Conservation (phyloP, 805 yeast species). For the Millerozyma miso region DNA sequence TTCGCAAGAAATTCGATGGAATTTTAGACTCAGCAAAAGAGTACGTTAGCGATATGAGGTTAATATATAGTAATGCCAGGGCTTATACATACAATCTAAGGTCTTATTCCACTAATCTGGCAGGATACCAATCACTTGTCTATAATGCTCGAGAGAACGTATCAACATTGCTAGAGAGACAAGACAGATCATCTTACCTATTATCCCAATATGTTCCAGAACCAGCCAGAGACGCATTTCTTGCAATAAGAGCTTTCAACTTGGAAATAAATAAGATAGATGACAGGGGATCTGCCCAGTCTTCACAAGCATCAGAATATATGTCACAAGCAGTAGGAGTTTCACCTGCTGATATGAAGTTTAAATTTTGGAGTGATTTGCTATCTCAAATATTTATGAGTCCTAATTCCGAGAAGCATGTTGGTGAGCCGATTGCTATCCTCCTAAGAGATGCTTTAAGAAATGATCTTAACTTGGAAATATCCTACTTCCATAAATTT, state of each 20-base stretch:
- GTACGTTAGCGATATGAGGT: neutral
- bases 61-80: neutral
- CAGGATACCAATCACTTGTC: slow-evolving; percentile 8
- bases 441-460: slow-evolving; percentile 51
- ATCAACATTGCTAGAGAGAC: slow-evolving; percentile 37
- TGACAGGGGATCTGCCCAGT: slow-evolving; percentile 24
- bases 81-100: neutral
- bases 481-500: slow-evolving; percentile 53
- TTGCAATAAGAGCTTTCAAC: slow-evolving; percentile 64
- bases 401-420: slow-evolving; percentile 28
- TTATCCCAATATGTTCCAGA: slow-evolving; percentile 67
- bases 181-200: slow-evolving; percentile 61
- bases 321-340: slow-evolving; percentile 29
- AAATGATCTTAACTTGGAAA: slow-evolving; percentile 47
- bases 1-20: neutral
- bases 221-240: slow-evolving; percentile 55
- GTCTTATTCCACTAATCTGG: neutral
- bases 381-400: slow-evolving; percentile 43
- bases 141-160: slow-evolving; percentile 40
- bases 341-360: slow-evolving; percentile 48
- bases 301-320: slow-evolving; percentile 29
- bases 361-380: slow-evolving; percentile 72
- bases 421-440: slow-evolving; percentile 64
- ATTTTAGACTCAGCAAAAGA: neutral
- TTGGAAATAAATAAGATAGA: slow-evolving; percentile 55